phyloP scores from a whole-genome alignment of 129 eudicot genomes.

The Cynara cardunculus region DNA sequence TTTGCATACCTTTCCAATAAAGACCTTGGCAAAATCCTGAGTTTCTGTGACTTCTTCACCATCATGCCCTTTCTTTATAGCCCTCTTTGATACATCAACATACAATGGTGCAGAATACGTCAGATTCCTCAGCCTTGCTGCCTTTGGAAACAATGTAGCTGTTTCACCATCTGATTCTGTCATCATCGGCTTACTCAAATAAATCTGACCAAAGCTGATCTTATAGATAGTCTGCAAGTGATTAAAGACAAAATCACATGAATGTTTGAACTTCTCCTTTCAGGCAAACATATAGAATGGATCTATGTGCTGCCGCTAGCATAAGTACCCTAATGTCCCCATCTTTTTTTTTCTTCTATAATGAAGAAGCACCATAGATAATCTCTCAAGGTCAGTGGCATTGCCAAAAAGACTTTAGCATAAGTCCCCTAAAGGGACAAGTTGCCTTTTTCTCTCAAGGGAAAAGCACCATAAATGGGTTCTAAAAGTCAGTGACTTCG shows the following conservation, averaged over 20 bases:
- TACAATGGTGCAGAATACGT: slow-evolving; percentile 97
- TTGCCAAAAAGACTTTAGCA: background rate
- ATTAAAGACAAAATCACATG: slow-evolving; percentile 8
- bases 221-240: slow-evolving; percentile 77
- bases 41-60: slow-evolving; percentile 87
- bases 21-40: slow-evolving; percentile 80
- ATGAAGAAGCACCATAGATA: background rate
- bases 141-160: slow-evolving; percentile 86
- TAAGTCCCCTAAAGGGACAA: background rate
- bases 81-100: slow-evolving; percentile 81
- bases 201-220: slow-evolving; percentile 88
- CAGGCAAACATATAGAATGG: background rate
- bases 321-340: background rate
- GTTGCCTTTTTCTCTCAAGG: background rate
- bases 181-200: slow-evolving; percentile 94
- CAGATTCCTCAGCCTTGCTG: slow-evolving; percentile 88
- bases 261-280: background rate
- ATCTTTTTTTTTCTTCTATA: background rate
- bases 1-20: slow-evolving; percentile 72
- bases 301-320: background rate
- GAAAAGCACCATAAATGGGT: background rate
- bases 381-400: background rate
- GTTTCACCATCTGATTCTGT: slow-evolving; percentile 98
- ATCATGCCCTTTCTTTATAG: slow-evolving; percentile 91
- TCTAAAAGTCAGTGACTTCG: background rate